Percentiles rank a stretch among this genome's conserved stretches.
Evolutionary conservation across 1,284 basidiomycete species (phyloP).

Genomic region (Xerocomus nothofagi): DNA sequence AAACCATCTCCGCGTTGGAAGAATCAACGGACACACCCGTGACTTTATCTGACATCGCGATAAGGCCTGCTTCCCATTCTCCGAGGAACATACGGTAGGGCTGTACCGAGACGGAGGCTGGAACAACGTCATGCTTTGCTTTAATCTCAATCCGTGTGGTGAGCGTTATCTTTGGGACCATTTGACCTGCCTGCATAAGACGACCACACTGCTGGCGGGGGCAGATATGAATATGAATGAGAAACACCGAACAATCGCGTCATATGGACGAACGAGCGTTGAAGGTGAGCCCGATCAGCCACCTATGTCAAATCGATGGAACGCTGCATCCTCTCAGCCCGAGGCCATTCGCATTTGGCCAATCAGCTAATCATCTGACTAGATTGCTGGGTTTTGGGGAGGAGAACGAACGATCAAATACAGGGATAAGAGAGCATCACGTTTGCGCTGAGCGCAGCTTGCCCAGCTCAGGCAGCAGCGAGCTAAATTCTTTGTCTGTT

Average conservation of each 20-base stretch:
- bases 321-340: conserved; percentile 11
- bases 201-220: not conserved
- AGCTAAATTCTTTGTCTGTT: conserved; percentile 22
- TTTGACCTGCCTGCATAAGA: conserved; percentile 2
- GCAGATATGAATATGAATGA: conserved; percentile 20
- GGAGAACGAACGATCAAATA: conserved; percentile 6
- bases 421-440: not conserved
- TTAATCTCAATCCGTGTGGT: not conserved
- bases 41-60: conserved; percentile 17
- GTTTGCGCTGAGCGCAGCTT: conserved; percentile 1
- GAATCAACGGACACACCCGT: not conserved
- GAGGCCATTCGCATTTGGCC: conserved; percentile 9
- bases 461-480: not conserved
- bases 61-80: conserved; percentile 16
- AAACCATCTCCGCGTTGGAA: conserved; percentile 10
- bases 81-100: conserved; percentile 19
- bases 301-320: conserved; percentile 13
- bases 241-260: conserved; percentile 19
- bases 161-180: conserved; percentile 14
- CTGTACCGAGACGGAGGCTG: conserved; percentile 8
- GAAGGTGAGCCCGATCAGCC: conserved; percentile 12
- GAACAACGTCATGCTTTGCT: conserved; percentile 9
- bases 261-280: conserved; percentile 5
- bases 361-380: conserved; percentile 9
- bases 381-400: conserved; percentile 14